These are phyloP conservation scores for Pyrenopolyporus hunteri DNA, from an alignment of 495 filamentous ascomycete species.

Conservation along the genomic window DNA sequence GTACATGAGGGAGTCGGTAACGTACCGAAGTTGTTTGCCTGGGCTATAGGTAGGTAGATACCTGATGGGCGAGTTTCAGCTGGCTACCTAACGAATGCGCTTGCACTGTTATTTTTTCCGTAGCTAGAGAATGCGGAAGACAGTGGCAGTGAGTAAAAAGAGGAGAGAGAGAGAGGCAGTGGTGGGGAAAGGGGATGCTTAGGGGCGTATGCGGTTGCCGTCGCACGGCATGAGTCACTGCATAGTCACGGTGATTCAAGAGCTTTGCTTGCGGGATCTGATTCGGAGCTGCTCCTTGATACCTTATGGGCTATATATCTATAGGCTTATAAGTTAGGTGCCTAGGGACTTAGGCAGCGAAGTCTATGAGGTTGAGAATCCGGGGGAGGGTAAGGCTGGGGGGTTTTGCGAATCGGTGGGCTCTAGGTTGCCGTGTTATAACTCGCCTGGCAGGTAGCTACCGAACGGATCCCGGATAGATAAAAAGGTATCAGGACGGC, in stretches of 20 bases:
- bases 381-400: not conserved
- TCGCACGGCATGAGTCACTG: conserved; percentile 30
- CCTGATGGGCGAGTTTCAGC: too few relatives aligned
- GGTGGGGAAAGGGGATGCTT: not conserved
- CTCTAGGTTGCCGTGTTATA: not conserved
- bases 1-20: not conserved
- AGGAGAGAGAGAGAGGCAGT: too few relatives aligned
- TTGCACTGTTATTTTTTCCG: not conserved
- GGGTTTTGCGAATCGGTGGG: not conserved
- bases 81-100: not conserved
- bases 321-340: too few relatives aligned
- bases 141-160: too few relatives aligned
- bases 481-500: too few relatives aligned
- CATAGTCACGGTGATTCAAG: conserved; percentile 4
- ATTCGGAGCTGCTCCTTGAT: not conserved
- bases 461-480: too few relatives aligned
- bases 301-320: too few relatives aligned
- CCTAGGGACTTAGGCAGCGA: not conserved
- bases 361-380: not conserved
- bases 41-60: too few relatives aligned
- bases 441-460: too few relatives aligned
- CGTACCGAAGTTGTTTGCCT: too few relatives aligned
- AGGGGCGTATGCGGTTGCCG: not conserved
- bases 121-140: not conserved
- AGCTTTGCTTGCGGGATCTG: not conserved